Base-by-base conservation (phyloP, 768 basidiomycete species). In the Pisolithus tinctorius region DNA sequence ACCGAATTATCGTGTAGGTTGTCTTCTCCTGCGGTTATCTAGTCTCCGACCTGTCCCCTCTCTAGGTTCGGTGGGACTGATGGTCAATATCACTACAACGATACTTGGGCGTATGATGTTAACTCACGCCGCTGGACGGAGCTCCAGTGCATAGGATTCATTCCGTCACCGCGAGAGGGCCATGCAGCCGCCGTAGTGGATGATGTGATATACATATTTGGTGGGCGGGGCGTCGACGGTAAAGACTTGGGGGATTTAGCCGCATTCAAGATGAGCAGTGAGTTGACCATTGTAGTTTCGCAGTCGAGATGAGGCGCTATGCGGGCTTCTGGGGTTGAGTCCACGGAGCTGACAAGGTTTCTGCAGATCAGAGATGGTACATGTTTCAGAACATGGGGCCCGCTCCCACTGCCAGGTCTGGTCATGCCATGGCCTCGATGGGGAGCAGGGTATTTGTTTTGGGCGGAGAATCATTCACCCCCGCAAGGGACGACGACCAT, bases 361-460 rank as follows among this genome's bases (percentile, higher is more conserved):
- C 41, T 43, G 29, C 64, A 97, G 95, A 93, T 69, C 90, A 93
- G 63, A 79, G 96, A 59, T 99, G 96, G 96, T 99, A 94, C 71
- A 98, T 94, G 92, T 99, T 99, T 75, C 93, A 97, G 69, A 96
- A 97, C 64, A 99, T 99, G 96, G 96, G 96, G 0, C 95, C 95
- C 16, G 81, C 91, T 14, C 96, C 96, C 1, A 84, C 77, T 38
- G 90, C 92, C 3, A 80, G 96, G 46, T 94, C 92, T 8, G 96
- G 96, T 2, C 96, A 99, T 69, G 90, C 95, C n/a, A 95, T 99
- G 93, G 92, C 94, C 6, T 84, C 91, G 11, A 84, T 88, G 63
- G 92, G 90, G 29, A 79, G 84, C 45, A 81, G 85, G 55, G 88
- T 99, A 4, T 90, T 91, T 58, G 93, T 99, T 5, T 78, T 99